These are phyloP conservation scores for Syzygium aqueum DNA, from an alignment of 345 rosid genomes.

Conservation along the genomic window DNA sequence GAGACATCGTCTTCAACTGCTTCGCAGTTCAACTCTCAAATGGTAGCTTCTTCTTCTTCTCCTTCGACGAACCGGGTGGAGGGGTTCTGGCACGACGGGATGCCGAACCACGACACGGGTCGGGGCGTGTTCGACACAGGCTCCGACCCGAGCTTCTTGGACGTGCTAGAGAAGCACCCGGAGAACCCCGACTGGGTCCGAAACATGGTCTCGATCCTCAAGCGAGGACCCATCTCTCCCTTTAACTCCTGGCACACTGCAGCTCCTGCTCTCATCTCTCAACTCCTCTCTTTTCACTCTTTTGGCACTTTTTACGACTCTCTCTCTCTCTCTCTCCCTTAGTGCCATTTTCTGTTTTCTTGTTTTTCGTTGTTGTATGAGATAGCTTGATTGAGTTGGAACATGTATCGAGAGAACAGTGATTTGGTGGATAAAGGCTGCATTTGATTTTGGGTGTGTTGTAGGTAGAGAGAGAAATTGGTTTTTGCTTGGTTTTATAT, in stretches of 20 bases:
- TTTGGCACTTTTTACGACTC: conserved; percentile 16
- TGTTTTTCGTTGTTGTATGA: not conserved
- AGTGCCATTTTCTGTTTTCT: not conserved
- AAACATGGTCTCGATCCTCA: conserved; percentile 77
- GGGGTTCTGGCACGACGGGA: conserved; percentile 81
- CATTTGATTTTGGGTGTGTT: not conserved
- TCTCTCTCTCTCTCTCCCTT: not conserved
- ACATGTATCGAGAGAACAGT: not conserved
- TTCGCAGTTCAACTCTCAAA: not conserved
- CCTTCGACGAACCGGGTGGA: conserved; percentile 8
- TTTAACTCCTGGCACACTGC: conserved; percentile 58
- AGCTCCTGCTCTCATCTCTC: conserved; percentile 32
- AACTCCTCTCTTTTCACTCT: conserved; percentile 67
- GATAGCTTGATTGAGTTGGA: not conserved
- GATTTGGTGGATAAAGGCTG: not conserved
- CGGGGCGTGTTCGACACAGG: conserved; percentile 61
- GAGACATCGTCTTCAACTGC: not conserved
- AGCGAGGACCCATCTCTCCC: conserved; percentile 63
- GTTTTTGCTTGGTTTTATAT: not conserved
- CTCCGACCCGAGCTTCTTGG: conserved; percentile 55
- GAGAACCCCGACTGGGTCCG: conserved; percentile 62
- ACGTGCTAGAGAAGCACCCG: conserved; percentile 68
- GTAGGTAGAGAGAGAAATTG: not conserved
- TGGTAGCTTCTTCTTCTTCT: not conserved
- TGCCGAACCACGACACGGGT: conserved; percentile 64